A percentile compares a stretch with the other conserved stretches of the same genome.
These are phyloP conservation scores for Cnidoscolus chayamansa DNA, from an alignment of 441 rosid species.

Conservation along the genomic window DNA sequence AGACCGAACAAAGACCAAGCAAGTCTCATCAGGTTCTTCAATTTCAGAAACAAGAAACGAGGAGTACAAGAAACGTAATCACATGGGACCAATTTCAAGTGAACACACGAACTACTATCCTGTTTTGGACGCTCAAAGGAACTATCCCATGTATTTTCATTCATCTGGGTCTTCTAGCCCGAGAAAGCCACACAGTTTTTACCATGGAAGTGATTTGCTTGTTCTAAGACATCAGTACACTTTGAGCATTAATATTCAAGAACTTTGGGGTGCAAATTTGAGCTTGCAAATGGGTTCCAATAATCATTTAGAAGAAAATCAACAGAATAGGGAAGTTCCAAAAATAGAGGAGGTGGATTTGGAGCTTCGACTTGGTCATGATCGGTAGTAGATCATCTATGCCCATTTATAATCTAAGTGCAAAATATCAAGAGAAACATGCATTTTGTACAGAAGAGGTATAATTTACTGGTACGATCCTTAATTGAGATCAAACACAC, in stretches of 20 bases:
- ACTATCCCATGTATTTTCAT: constrained; percentile 23
- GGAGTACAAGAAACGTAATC: constrained; percentile 27
- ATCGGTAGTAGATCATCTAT: constrained; percentile 4
- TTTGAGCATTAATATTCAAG: constrained; percentile 26
- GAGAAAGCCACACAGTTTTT: constrained; percentile 12
- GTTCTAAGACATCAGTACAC: constrained; percentile 19
- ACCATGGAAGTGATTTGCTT: constrained; percentile 5
- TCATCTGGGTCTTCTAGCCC: constrained; percentile 25
- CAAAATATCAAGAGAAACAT: background rate
- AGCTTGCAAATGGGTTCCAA: constrained; percentile 48
- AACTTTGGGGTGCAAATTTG: constrained; percentile 48
- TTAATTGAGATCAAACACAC: background rate
- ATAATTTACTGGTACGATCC: background rate
- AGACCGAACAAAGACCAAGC: constrained; percentile 47
- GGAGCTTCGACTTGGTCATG: constrained; percentile 82
- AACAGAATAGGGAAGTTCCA: constrained; percentile 21
- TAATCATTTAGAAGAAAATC: constrained; percentile 20
- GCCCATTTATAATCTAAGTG: background rate
- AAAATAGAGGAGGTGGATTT: constrained; percentile 59
- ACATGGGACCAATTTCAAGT: constrained; percentile 6
- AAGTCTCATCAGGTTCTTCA: constrained; percentile 11
- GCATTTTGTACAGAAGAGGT: background rate
- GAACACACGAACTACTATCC: constrained; percentile 24
- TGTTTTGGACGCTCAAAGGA: constrained; percentile 26
- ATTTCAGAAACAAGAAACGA: constrained; percentile 15